Evolutionary conservation across 2,329 filamentous ascomycete species (phyloP).

Genomic region (Orbilia blumenaviensis): DNA sequence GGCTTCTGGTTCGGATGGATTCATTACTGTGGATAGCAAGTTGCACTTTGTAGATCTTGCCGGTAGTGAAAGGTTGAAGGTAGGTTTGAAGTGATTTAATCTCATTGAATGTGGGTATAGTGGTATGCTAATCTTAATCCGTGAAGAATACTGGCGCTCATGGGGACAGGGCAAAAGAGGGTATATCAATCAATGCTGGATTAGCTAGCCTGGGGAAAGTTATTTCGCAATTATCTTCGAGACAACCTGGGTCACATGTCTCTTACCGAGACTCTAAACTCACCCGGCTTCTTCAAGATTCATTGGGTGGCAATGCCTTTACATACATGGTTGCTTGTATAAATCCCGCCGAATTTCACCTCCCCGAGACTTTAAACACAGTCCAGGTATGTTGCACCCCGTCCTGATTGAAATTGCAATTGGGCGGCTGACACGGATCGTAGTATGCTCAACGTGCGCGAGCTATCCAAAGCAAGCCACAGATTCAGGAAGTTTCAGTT

Average conservation of each 20-base stretch:
- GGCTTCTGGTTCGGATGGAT: constrained; percentile 70
- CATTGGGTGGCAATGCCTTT: constrained; percentile 93
- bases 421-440: constrained; percentile 28
- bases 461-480: constrained; percentile 95
- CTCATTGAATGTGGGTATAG: not conserved
- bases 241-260: constrained; percentile 85
- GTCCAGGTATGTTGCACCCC: constrained; percentile 67
- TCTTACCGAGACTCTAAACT: constrained; percentile 98
- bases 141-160: constrained; percentile 84
- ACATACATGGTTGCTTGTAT: constrained; percentile 99
- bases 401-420: no score
- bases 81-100: constrained; percentile 6
- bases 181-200: constrained; percentile 97
- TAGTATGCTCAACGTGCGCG: constrained; percentile 94
- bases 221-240: constrained; percentile 94
- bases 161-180: constrained; percentile 91
- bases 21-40: constrained; percentile 94
- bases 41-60: constrained; percentile 98
- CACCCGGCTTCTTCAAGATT: constrained; percentile 93
- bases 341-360: constrained; percentile 93
- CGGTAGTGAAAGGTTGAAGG: constrained; percentile 90
- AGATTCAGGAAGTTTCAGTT: constrained; percentile 88
- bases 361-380: constrained; percentile 97
- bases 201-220: constrained; percentile 95
- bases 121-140: not conserved